These are phyloP conservation scores for Hypoxylon sp. DNA, from an alignment of 2,329 filamentous ascomycete genomes.

Conservation along the genomic window DNA sequence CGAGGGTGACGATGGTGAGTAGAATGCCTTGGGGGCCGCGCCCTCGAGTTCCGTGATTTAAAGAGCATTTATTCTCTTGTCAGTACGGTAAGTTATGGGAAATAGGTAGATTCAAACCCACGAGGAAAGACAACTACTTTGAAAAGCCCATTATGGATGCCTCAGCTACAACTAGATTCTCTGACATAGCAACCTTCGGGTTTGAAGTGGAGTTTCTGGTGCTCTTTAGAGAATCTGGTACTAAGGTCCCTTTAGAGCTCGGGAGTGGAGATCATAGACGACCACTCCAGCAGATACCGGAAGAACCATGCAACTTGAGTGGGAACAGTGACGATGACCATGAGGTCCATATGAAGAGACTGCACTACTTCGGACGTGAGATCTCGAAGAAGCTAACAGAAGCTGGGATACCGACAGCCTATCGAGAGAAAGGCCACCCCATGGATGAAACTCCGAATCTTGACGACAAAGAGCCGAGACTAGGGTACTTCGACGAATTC, in stretches of 20 bases:
- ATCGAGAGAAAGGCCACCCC: slow-evolving; percentile 34
- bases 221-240: slow-evolving; percentile 31
- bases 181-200: slow-evolving; percentile 36
- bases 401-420: slow-evolving; percentile 20
- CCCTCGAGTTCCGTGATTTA: not conserved
- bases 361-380: slow-evolving; percentile 30
- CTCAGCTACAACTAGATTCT: not conserved
- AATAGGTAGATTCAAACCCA: not conserved
- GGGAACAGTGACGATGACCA: slow-evolving; percentile 7
- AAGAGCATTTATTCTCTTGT: not conserved
- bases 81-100: not conserved
- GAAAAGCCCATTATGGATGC: slow-evolving; percentile 11
- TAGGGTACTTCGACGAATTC: slow-evolving; percentile 34
- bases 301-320: slow-evolving; percentile 28
- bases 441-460: slow-evolving; percentile 15
- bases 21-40: not conserved
- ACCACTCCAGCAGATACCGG: slow-evolving; percentile 9
- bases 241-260: not conserved
- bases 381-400: slow-evolving; percentile 30
- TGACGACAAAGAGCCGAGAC: slow-evolving; percentile 1
- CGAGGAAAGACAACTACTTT: not conserved
- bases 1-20: not conserved
- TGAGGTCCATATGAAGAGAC: slow-evolving; percentile 28
- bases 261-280: not conserved
- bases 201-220: slow-evolving; percentile 41